These are phyloP conservation scores for Penicillium crystallinum DNA, from an alignment of 495 filamentous ascomycete species.

Conservation along the genomic window DNA sequence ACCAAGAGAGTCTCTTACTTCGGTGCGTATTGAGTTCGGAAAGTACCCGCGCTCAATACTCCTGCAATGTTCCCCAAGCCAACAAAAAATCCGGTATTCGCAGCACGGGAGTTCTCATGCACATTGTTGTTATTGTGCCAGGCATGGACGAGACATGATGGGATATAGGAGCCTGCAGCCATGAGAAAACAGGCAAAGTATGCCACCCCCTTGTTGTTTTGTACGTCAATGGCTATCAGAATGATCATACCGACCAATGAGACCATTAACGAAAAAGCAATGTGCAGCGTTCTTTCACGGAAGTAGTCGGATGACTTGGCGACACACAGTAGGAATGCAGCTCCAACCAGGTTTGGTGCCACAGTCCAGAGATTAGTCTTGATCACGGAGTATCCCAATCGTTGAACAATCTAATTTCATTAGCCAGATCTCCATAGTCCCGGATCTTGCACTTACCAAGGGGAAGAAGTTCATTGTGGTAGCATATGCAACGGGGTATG, in stretches of 20 bases:
- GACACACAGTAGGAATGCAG: constrained; percentile 59
- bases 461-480: constrained; percentile 27
- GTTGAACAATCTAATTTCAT: constrained; percentile 45
- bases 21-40: constrained; percentile 59
- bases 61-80: constrained; percentile 74
- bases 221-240: constrained; percentile 56
- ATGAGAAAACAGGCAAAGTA: constrained; percentile 79
- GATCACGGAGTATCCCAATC: constrained; percentile 55
- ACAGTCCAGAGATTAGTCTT: constrained; percentile 74
- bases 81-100: constrained; percentile 64
- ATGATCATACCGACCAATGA: constrained; percentile 70
- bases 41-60: constrained; percentile 64
- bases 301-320: constrained; percentile 59
- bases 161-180: constrained; percentile 43
- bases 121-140: constrained; percentile 79
- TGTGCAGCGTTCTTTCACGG: constrained; percentile 62
- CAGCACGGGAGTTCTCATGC: constrained; percentile 62
- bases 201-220: constrained; percentile 51
- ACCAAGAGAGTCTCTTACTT: constrained; percentile 40
- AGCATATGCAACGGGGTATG: constrained; percentile 32
- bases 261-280: constrained; percentile 62
- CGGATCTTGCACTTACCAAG: background rate
- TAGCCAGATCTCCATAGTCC: background rate
- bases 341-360: constrained; percentile 61
- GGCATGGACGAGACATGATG: constrained; percentile 43